Percentiles rank a stretch among this genome's conserved stretches.
phyloP scores from a whole-genome alignment of 768 basidiomycete species.

The Boletellus ananas region DNA sequence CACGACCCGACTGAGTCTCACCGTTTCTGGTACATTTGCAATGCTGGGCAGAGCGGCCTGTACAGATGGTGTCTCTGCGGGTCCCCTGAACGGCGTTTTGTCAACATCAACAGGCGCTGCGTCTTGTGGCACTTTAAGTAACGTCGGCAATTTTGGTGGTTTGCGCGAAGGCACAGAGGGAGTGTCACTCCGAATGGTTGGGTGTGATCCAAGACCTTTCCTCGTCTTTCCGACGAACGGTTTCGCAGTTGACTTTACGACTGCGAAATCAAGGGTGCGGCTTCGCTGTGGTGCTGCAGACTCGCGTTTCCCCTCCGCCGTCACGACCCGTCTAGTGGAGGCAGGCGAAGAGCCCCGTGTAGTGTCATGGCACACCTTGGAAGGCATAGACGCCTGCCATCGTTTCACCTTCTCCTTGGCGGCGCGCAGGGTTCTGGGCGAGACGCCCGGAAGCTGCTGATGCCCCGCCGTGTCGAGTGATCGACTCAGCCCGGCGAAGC shows the following conservation, averaged over 20 bases:
- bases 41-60: conserved; percentile 25
- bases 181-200: conserved; percentile 3
- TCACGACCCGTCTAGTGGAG: conserved; percentile 4
- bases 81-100: neutral
- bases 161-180: conserved; percentile 8
- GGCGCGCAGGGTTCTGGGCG: conserved; percentile 24
- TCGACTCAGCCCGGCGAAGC: neutral
- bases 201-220: conserved; percentile 5
- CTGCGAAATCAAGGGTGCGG: conserved; percentile 40
- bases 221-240: conserved; percentile 22
- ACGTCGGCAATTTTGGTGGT: conserved; percentile 11
- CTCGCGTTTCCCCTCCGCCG: conserved; percentile 14
- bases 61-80: conserved; percentile 1
- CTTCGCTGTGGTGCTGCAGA: conserved; percentile 13
- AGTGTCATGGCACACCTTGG: conserved; percentile 15
- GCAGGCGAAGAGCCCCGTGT: neutral
- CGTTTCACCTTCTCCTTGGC: conserved; percentile 35
- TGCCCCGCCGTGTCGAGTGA: conserved; percentile 1
- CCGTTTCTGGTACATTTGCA: conserved; percentile 35
- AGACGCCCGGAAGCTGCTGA: conserved; percentile 10
- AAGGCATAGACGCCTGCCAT: conserved; percentile 33
- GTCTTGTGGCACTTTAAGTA: neutral
- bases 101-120: neutral
- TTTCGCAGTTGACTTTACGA: conserved; percentile 37
- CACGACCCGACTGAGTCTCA: conserved; percentile 22